These are phyloP conservation scores for Solanum clarkiae DNA, from an alignment of 257 asterid species.

Conservation along the genomic window DNA sequence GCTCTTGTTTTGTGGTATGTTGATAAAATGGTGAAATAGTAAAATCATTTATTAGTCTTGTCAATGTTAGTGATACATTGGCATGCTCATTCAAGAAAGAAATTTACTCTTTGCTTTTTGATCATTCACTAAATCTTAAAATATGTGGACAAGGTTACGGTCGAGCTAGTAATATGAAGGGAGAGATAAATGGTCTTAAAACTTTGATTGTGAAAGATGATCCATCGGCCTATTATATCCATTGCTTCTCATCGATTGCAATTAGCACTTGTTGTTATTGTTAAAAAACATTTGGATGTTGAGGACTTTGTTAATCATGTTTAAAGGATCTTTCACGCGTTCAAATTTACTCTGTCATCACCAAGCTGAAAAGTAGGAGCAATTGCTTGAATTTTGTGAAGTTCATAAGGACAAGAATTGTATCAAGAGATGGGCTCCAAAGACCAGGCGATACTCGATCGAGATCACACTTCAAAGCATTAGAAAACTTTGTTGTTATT, in stretches of 20 bases:
- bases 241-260: neutral
- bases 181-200: neutral
- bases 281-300: neutral
- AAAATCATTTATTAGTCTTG: too few relatives aligned
- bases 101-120: neutral
- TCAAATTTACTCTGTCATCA: neutral
- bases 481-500: too few relatives aligned
- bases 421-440: neutral
- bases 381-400: neutral
- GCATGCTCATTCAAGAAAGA: neutral
- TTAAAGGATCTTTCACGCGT: neutral
- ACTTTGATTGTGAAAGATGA: neutral
- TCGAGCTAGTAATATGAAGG: neutral
- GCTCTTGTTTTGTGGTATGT: too few relatives aligned
- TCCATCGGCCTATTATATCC: neutral
- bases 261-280: neutral
- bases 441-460: neutral
- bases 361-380: neutral
- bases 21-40: too few relatives aligned
- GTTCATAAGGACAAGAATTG: neutral
- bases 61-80: neutral
- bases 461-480: neutral
- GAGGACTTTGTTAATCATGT: neutral
- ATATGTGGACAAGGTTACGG: neutral
- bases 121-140: neutral